These are phyloP conservation scores for Schizothecium vesticola DNA, from an alignment of 495 filamentous ascomycete genomes.

Conservation along the genomic window DNA sequence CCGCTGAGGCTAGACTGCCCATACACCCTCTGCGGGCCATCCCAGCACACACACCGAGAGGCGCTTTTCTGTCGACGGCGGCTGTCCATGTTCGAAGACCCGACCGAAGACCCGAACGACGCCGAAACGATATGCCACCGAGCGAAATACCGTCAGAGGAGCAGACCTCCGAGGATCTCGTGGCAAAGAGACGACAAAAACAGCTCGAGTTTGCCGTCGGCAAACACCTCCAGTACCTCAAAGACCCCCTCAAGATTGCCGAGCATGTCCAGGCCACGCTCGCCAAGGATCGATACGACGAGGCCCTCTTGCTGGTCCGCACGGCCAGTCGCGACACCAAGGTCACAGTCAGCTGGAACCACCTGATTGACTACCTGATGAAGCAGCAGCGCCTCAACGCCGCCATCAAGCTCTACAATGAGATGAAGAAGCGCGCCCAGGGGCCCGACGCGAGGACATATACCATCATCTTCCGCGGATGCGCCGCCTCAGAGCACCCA, in stretches of 20 bases:
- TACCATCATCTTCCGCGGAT: slow-evolving; percentile 75
- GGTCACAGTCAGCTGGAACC: slow-evolving; percentile 78
- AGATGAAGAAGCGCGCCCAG: slow-evolving; percentile 93
- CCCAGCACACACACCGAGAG: not conserved
- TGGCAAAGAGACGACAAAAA: slow-evolving; percentile 1
- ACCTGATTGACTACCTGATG: slow-evolving; percentile 68
- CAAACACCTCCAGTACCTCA: slow-evolving; percentile 58
- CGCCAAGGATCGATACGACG: slow-evolving; percentile 45
- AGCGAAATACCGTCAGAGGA: not conserved
- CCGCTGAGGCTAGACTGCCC: slow-evolving; percentile 8
- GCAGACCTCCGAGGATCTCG: not conserved
- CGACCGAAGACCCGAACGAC: not conserved
- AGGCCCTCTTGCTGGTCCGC: slow-evolving; percentile 63
- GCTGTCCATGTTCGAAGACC: not conserved
- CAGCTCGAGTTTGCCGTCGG: slow-evolving; percentile 29
- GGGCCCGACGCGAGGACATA: slow-evolving; percentile 71
- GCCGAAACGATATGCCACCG: not conserved
- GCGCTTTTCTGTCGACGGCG: not conserved
- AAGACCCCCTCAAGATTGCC: slow-evolving; percentile 62
- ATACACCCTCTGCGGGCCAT: not conserved
- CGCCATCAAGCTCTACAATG: slow-evolving; percentile 77
- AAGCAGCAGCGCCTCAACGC: slow-evolving; percentile 49
- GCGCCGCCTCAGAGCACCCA: slow-evolving; percentile 49
- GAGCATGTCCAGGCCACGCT: slow-evolving; percentile 56
- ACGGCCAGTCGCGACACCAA: slow-evolving; percentile 55